Conservation (phyloP, 257 asterid species). For the Penstemon barbatus region DNA sequence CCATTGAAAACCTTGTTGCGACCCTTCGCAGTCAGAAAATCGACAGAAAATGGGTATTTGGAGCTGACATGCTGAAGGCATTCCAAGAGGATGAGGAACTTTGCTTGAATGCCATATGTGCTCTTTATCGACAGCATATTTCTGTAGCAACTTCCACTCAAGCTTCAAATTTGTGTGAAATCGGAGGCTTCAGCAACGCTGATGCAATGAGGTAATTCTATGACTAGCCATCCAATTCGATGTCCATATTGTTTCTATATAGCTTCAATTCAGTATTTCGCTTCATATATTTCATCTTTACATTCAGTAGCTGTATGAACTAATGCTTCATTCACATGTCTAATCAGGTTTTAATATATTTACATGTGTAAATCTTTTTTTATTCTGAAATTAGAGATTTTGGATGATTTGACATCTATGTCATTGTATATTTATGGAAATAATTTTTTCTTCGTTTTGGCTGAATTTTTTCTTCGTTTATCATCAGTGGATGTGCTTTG, state of each 20-base stretch:
- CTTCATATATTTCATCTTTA: not conserved
- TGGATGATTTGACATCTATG: not conserved
- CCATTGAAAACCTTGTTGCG: constrained; percentile 20
- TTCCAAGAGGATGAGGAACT: constrained; percentile 27
- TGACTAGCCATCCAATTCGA: not conserved
- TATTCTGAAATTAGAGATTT: no score
- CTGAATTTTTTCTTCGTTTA: not conserved
- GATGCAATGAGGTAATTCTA: constrained; percentile 20
- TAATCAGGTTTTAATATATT: not conserved
- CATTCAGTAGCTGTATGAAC: not conserved
- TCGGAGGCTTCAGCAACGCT: constrained; percentile 1
- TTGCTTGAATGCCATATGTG: constrained; percentile 36
- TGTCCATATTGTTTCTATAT: constrained; percentile 9
- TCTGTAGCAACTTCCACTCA: not conserved
- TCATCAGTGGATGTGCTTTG: constrained; percentile 22
- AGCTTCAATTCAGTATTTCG: not conserved
- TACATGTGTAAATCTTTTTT: not conserved
- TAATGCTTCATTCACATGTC: not conserved
- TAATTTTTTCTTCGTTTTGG: not conserved
- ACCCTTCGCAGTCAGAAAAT: not conserved
- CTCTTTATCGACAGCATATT: constrained; percentile 28
- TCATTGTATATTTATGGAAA: no score
- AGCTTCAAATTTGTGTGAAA: not conserved
- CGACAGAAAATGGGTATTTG: constrained; percentile 18
- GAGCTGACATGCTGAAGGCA: constrained; percentile 25